phyloP scores from a whole-genome alignment of 345 rosid genomes.

The Mallotus nudiflorus region DNA sequence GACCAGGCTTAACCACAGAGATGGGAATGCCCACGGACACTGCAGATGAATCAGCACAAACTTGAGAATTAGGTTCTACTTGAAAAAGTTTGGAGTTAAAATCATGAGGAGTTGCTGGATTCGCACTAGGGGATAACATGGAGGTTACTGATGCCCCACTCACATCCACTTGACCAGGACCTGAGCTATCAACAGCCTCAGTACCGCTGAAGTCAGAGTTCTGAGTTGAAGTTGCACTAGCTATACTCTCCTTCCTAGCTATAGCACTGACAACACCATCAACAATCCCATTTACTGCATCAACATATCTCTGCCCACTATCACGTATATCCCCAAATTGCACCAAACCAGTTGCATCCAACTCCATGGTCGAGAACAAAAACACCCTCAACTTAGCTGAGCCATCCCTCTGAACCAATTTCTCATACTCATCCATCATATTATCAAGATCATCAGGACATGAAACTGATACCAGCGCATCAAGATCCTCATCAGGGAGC shows the following conservation, averaged over 20 bases:
- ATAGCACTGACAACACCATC: constrained; percentile 38
- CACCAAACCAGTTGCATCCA: constrained; percentile 44
- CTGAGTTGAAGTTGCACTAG: constrained; percentile 64
- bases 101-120: constrained; percentile 32
- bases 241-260: constrained; percentile 57
- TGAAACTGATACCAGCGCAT: constrained; percentile 72
- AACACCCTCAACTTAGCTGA: constrained; percentile 73
- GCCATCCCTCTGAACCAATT: constrained; percentile 62
- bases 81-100: constrained; percentile 28
- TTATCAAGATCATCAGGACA: constrained; percentile 76
- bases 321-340: constrained; percentile 57
- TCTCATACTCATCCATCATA: constrained; percentile 84
- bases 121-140: constrained; percentile 38
- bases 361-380: constrained; percentile 54
- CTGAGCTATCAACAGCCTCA: constrained; percentile 45
- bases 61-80: constrained; percentile 35
- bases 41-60: constrained; percentile 40
- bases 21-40: constrained; percentile 40
- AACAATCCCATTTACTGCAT: constrained; percentile 60
- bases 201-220: constrained; percentile 61
- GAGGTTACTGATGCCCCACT: constrained; percentile 33
- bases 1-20: constrained; percentile 30
- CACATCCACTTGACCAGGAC: constrained; percentile 41
- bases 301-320: constrained; percentile 62
- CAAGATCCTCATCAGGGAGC: constrained; percentile 86